phyloP scores from a whole-genome alignment of 352 stramenopile genomes.

The Blastocystis sp. region DNA sequence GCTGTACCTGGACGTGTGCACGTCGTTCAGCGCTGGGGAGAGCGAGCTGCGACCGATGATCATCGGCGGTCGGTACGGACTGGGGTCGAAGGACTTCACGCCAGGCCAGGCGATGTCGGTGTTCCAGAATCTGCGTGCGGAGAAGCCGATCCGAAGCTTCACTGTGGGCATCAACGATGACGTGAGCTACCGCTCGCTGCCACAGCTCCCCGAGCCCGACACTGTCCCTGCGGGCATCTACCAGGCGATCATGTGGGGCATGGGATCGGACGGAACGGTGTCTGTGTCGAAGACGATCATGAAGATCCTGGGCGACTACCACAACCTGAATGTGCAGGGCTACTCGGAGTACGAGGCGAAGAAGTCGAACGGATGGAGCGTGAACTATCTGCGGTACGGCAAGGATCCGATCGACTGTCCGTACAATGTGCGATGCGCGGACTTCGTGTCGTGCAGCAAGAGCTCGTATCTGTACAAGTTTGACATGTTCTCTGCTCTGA shows the following conservation, averaged over 20 bases:
- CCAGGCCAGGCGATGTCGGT: constrained; percentile 74
- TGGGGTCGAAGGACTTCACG: constrained; percentile 73
- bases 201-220: constrained; percentile 65
- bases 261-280: constrained; percentile 72
- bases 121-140: constrained; percentile 70
- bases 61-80: constrained; percentile 74
- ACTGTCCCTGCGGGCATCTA: constrained; percentile 69
- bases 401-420: constrained; percentile 61
- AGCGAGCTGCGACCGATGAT: constrained; percentile 69
- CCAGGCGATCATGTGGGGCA: constrained; percentile 81
- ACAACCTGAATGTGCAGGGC: constrained; percentile 68
- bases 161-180: constrained; percentile 64
- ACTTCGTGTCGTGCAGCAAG: constrained; percentile 69
- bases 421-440: constrained; percentile 65
- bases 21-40: constrained; percentile 76
- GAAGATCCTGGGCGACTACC: constrained; percentile 68
- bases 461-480: constrained; percentile 70
- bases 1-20: constrained; percentile 82
- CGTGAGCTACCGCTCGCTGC: neutral
- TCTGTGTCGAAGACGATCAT: constrained; percentile 68
- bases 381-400: constrained; percentile 67
- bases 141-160: constrained; percentile 73
- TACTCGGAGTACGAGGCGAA: constrained; percentile 72
- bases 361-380: constrained; percentile 68
- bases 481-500: constrained; percentile 68